Evolutionary conservation across 164 flowering plant genomes (phyloP).

Genomic region (Santalum album): DNA sequence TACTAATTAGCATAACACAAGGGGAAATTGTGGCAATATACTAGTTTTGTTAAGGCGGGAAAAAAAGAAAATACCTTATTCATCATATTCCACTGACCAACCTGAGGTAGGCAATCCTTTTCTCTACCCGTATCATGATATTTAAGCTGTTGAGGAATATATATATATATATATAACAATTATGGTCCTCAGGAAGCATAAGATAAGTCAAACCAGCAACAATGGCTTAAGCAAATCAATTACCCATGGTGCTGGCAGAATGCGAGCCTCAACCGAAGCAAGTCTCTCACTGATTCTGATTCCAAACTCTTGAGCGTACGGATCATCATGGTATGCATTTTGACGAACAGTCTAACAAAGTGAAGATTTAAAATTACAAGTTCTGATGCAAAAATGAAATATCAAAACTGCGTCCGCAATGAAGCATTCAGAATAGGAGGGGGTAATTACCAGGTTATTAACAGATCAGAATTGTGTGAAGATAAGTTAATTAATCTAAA

Average conservation of each 20-base stretch:
- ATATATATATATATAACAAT: conserved; percentile 1
- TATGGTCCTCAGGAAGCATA: neutral
- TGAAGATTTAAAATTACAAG: neutral
- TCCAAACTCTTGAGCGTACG: conserved; percentile 89
- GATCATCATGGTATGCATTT: conserved; percentile 75
- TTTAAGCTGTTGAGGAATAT: conserved; percentile 43
- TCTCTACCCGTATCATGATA: conserved; percentile 76
- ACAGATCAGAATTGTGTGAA: no score
- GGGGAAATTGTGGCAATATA: no score
- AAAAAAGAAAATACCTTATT: conserved; percentile 43
- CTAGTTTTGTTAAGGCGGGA: neutral
- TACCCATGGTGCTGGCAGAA: conserved; percentile 94
- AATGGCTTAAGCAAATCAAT: neutral
- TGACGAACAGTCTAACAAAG: conserved; percentile 64
- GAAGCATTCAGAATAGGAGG: no score
- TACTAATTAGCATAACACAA: no score
- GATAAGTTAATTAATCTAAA: no score
- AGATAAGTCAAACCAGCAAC: neutral
- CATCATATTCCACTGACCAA: conserved; percentile 93
- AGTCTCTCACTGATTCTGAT: conserved; percentile 76
- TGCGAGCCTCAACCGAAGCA: conserved; percentile 92
- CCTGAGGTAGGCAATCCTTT: conserved; percentile 78
- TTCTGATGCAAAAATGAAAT: no score
- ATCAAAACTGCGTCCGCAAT: no score
- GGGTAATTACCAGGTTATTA: no score